Evolutionary conservation across 208 protist species (phyloP), one percentile per base, ranked within the genome.

Genomic region (Trypanosoma boissoni): DNA sequence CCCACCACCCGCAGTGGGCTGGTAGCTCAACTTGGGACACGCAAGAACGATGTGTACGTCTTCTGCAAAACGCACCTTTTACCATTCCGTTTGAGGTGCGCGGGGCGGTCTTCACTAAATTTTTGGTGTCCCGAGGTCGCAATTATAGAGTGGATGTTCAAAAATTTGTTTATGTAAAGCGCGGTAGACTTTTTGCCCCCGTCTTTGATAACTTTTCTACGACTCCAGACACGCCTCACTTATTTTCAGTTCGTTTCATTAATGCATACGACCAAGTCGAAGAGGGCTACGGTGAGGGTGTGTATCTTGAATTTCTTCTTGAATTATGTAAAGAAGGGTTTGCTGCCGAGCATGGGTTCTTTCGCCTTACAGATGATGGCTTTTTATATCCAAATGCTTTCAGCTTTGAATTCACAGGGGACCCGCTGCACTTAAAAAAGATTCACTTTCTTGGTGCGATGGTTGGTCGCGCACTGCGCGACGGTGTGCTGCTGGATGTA

Each of bases 261-360:
- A 64, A 50, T 59, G 52, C 71, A 44, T 55, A 73, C 64, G 48
- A 64, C 29, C 39, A 55, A 10, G 28, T 86, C 27, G 92, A 98
- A 72, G 74, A 74, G 8, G 95, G 95, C 54, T 94, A 95, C 61
- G 95, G 95, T 39, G 73, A 85, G 10, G 95, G 95, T 27, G 88
- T 97, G 26, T 96, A 96, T 60, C 92, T 90, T 21, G 92, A 98
- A 63, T 94, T 93, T 46, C 74, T 97, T 32, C 69, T 80, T 5
- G 72, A 71, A 42, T 59, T 97, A 6, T 88, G 86, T 46, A 78
- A 70, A 43, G 78, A 92, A 34, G 91, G 88, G 21, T 96, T 97
- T 67, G 73, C 75, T 0, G 59, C 76, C 4, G 70, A 83, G 52
- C 74, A 94, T 57, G 95, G 92, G 1, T 62, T 97, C 16, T 98